Base-by-base conservation (phyloP, 768 basidiomycete species). In the Sutorius australiensis region DNA sequence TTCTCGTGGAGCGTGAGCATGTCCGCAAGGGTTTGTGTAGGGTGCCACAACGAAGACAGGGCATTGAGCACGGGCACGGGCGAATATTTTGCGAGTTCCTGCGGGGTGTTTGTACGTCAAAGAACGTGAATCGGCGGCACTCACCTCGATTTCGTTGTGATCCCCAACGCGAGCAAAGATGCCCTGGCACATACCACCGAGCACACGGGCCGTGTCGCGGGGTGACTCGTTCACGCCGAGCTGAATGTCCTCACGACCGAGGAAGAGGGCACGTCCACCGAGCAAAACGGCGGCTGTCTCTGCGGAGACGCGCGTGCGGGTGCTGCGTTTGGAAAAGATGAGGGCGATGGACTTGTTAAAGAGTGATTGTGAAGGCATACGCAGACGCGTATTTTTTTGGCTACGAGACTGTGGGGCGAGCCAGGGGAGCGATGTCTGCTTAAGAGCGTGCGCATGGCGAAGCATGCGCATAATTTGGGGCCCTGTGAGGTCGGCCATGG, bases 31-130 rank as follows among this genome's bases (percentile, higher is more conserved):
- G 87, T 83, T 66, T 99, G 97, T 0, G 94, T 95, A 3, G 97
- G 97, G 66, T 99, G 97, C 87, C 92, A 99, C 40, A 94, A 80
- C 16, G 88, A 89, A 2, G 93, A 97, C 17, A 99, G 84, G 6
- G 97, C 97, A 67, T 98, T 99, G 67, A 98, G 78, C 16, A 99
- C 92, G 3, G 97, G 97, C 3, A 97, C 92, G 2, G 88, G 84
- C 0, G 94, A 95, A 73, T 95, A 77, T 69, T 86, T 78, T 10
- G 92, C 94, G 21, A 99, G 77, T 76, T 92, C 91, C 95, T 97
- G 64, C 27, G n/a, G 12, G 24, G 24, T 28, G 30, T 46, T 48
- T 14, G 39, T 27, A 32, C 40, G 49, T 17, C 5, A 34, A 41
- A 17, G 30, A 40, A 41, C 21, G 33, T 51, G 50, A n/a, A n/a